phyloP scores from a whole-genome alignment of 345 rosid species.

The Rhodamnia rubescens region DNA sequence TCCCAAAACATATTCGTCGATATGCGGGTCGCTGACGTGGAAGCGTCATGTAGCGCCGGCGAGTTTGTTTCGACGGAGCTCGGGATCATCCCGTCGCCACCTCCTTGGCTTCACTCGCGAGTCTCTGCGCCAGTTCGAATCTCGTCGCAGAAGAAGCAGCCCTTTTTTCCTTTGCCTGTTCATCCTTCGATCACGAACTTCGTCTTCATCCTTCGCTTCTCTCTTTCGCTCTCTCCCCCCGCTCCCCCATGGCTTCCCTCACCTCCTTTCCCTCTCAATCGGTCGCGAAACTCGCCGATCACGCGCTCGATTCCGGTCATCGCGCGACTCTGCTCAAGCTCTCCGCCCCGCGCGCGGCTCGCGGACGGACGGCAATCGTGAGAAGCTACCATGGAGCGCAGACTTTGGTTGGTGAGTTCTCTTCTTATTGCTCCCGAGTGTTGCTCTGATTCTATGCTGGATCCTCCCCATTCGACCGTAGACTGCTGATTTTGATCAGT shows the following conservation, averaged over 20 bases:
- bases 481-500: not conserved
- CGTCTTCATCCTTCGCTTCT: not conserved
- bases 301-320: not conserved
- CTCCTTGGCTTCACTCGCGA: not conserved
- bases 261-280: conserved; percentile 3
- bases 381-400: conserved; percentile 17
- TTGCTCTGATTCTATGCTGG: conserved; percentile 18
- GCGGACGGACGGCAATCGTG: not conserved
- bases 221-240: not conserved
- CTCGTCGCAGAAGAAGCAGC: not conserved
- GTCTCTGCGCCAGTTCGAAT: not conserved
- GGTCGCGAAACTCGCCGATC: conserved; percentile 6
- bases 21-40: not conserved
- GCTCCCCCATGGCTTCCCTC: conserved; percentile 24
- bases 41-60: not conserved
- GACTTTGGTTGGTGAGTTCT: conserved; percentile 17
- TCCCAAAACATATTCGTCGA: not conserved
- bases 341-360: not conserved
- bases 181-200: not conserved
- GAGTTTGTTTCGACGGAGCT: not conserved
- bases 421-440: not conserved
- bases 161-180: too few relatives aligned
- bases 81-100: not conserved
- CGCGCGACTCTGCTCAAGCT: not conserved
- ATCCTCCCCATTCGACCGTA: not conserved